Evolutionary conservation across 148 eudicot genomes (phyloP), one percentile per base, ranked within the genome.

Genomic region (Persicaria maculosa): DNA sequence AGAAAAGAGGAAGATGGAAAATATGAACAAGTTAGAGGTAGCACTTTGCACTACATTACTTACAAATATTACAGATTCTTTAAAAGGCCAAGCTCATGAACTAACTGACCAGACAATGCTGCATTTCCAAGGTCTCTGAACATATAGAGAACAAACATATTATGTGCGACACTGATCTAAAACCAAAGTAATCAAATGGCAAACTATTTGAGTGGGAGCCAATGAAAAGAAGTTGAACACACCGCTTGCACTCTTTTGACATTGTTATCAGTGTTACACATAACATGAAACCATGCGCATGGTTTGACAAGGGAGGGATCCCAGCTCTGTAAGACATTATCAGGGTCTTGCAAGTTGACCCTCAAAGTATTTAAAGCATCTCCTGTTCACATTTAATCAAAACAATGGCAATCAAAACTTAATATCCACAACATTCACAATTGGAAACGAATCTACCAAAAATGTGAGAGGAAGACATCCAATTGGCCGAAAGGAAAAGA

Each of bases 51-150:
- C 19, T 68, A 40, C 10, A 72, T 31, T 47, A 79, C 96, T 84
- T 84, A 95, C 99, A 95, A 76, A 82, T 95, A 95, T 82, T 95
- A 92, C 79, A 95, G 84, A 86, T 92, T 95, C 78, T 88, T 90
- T 78, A 95, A 75, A 55, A 77, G 82, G 48, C 99, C 99, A 71
- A 95, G 92, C 84, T 90, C 90, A 44, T 97, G 77, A n/a, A 95
- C 97, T 65, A 95, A 79, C 77, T 81, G 85, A 76, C 99, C 99
- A 25, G 96, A 90, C 78, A 95, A 79, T 80, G 84, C 94, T 64
- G 99, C 99, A 88, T 95, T 92, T 50, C 99, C 99, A 36, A 95
- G 91, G 88, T 95, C 99, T 54, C 97, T 95, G 86, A 20, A n/a
- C 76, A 79, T 36, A 44, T 53, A 54, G 50, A 8, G 16, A 46